These are phyloP conservation scores for Suillus fuscotomentosus DNA, from an alignment of 768 basidiomycete genomes.

Conservation along the genomic window DNA sequence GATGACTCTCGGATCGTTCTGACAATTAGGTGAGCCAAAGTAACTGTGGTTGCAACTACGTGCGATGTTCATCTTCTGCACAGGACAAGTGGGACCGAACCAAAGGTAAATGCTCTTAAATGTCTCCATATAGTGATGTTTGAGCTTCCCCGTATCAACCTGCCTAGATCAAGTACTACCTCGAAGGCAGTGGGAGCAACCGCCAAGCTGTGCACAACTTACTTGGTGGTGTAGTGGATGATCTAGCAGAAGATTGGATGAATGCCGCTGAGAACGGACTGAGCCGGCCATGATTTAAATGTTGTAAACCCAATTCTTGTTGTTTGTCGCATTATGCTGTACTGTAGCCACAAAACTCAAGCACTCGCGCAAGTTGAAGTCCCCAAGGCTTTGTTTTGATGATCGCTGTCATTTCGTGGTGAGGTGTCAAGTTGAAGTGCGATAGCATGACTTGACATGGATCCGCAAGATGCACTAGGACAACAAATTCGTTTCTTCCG, in stretches of 20 bases:
- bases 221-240: conserved; percentile 56
- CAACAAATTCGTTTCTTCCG: not conserved
- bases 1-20: conserved; percentile 55
- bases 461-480: not conserved
- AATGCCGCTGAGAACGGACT: conserved; percentile 54
- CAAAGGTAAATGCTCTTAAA: conserved; percentile 53
- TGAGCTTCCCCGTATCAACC: not conserved
- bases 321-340: not conserved
- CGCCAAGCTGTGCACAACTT: conserved; percentile 42
- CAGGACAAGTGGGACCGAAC: conserved; percentile 89
- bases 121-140: not conserved
- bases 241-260: conserved; percentile 69
- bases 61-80: conserved; percentile 1
- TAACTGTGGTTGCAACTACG: not conserved
- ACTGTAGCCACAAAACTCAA: not conserved
- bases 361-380: not conserved
- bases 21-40: conserved; percentile 58
- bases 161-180: conserved; percentile 78
- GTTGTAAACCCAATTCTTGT: not conserved
- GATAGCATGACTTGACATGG: conserved; percentile 13
- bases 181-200: conserved; percentile 73
- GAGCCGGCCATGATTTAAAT: conserved; percentile 26
- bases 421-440: not conserved
- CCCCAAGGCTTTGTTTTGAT: no score
- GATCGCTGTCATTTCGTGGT: no score